phyloP scores from a whole-genome alignment of 331 rosid species.

The Arachis monticola region DNA sequence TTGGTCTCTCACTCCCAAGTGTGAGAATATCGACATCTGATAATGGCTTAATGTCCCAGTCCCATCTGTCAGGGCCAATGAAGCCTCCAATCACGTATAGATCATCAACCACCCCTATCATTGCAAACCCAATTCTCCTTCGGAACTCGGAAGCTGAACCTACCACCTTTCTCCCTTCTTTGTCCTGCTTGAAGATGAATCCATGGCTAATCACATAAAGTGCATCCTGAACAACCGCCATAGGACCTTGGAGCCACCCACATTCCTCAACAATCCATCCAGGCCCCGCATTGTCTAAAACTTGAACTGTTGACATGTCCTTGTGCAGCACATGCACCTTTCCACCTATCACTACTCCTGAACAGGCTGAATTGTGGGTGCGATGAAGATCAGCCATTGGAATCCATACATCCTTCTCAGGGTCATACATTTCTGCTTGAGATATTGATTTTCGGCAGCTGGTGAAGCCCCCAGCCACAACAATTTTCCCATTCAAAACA shows the following conservation, averaged over 20 bases:
- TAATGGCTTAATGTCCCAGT: slow-evolving; percentile 76
- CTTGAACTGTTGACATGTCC: slow-evolving; percentile 87
- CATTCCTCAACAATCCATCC: slow-evolving; percentile 85
- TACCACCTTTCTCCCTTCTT: slow-evolving; percentile 54
- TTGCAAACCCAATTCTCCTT: slow-evolving; percentile 84
- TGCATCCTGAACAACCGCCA: slow-evolving; percentile 75
- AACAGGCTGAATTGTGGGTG: slow-evolving; percentile 89
- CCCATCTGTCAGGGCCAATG: slow-evolving; percentile 80
- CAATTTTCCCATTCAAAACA: slow-evolving; percentile 84
- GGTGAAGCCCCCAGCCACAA: slow-evolving; percentile 96
- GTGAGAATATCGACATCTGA: slow-evolving; percentile 83
- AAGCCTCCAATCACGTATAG: slow-evolving; percentile 88
- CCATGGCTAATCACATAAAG: slow-evolving; percentile 90
- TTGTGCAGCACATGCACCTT: slow-evolving; percentile 90
- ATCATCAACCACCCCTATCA: slow-evolving; percentile 75
- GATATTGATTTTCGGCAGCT: slow-evolving; percentile 92
- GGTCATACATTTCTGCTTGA: slow-evolving; percentile 94
- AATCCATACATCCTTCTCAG: slow-evolving; percentile 85
- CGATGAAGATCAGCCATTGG: slow-evolving; percentile 86
- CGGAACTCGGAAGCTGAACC: slow-evolving; percentile 81
- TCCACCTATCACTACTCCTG: slow-evolving; percentile 84
- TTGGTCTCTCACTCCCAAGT: slow-evolving; percentile 72
- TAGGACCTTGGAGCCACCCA: slow-evolving; percentile 91
- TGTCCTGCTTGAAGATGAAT: slow-evolving; percentile 65
- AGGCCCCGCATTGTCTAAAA: slow-evolving; percentile 65